These are phyloP conservation scores for Globisporangium heterothallicum DNA, from an alignment of 352 stramenopile species.

Conservation along the genomic window DNA sequence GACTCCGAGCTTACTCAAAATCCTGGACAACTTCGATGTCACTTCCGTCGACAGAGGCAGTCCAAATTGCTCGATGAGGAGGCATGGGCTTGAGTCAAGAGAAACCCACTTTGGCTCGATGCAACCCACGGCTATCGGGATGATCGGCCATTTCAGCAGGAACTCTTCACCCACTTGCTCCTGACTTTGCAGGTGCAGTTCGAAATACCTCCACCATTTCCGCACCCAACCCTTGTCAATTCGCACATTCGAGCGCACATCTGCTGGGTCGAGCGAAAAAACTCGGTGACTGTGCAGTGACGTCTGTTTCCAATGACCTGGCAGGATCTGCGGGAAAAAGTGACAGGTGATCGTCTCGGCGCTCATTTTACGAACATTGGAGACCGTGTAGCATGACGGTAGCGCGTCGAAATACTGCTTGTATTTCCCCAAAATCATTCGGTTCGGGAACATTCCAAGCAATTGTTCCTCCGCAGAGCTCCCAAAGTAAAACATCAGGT, in stretches of 20 bases:
- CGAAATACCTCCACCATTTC: constrained; percentile 47
- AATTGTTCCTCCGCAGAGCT: constrained; percentile 42
- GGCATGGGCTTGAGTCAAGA: constrained; percentile 21
- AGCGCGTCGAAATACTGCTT: constrained; percentile 41
- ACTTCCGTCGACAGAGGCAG: constrained; percentile 1
- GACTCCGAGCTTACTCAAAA: constrained; percentile 38
- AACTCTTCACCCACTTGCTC: constrained; percentile 22
- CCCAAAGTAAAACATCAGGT: constrained; percentile 34
- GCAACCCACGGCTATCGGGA: constrained; percentile 25
- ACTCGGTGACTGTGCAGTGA: constrained; percentile 16
- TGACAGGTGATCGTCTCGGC: constrained; percentile 21
- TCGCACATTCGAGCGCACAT: not conserved
- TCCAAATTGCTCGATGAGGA: constrained; percentile 26
- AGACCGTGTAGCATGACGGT: constrained; percentile 27
- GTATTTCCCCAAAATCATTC: constrained; percentile 32
- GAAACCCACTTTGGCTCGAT: constrained; percentile 27
- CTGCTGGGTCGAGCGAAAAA: constrained; percentile 20
- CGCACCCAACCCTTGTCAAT: constrained; percentile 37
- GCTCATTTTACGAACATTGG: constrained; percentile 40
- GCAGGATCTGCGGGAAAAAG: constrained; percentile 41
- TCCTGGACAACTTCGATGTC: constrained; percentile 3
- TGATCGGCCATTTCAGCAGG: constrained; percentile 32
- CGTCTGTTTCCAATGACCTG: constrained; percentile 24
- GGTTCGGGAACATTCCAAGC: constrained; percentile 35
- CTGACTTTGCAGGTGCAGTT: constrained; percentile 25